Conservation (phyloP, 2,329 filamentous ascomycete genomes). For the Pseudogymnoascus sp. region DNA sequence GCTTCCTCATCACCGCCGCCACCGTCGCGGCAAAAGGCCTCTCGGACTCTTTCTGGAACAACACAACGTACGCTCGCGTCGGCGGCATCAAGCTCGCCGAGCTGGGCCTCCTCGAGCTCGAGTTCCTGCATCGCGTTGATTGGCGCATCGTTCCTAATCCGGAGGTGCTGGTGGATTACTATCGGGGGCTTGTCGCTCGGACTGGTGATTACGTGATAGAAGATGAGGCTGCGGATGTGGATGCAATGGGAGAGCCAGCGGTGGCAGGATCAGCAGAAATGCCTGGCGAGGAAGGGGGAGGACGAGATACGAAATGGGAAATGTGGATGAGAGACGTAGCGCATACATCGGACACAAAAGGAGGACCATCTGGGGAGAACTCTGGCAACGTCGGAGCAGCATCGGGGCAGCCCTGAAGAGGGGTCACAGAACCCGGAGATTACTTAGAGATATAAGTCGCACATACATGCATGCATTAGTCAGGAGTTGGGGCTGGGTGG, state of each 20-base stretch:
- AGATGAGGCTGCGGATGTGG: conserved; percentile 24
- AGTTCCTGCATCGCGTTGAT: conserved; percentile 85
- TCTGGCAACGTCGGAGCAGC: background rate
- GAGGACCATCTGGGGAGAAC: background rate
- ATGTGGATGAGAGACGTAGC: conserved; percentile 27
- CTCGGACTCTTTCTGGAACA: conserved; percentile 97
- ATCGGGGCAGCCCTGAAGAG: background rate
- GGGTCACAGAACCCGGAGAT: background rate
- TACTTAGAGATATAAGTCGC: conserved; percentile 5
- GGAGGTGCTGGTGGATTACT: conserved; percentile 89
- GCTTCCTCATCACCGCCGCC: conserved; percentile 90
- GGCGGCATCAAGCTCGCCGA: conserved; percentile 88
- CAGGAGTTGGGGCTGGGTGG: conserved; percentile 3
- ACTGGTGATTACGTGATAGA: conserved; percentile 50
- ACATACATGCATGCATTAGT: conserved; percentile 5
- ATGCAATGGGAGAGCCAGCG: conserved; percentile 28
- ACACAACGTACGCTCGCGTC: conserved; percentile 89
- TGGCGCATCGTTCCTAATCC: conserved; percentile 97
- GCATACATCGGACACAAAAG: conserved; percentile 12
- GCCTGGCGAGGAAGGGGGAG: conserved; percentile 13
- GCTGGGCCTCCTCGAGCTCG: conserved; percentile 82
- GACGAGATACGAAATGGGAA: conserved; percentile 23
- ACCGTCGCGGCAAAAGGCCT: conserved; percentile 94
- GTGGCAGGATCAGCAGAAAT: conserved; percentile 30
- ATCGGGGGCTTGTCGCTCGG: conserved; percentile 72